These are phyloP conservation scores for Croton laevigatus DNA, from an alignment of 441 rosid species.

Conservation along the genomic window DNA sequence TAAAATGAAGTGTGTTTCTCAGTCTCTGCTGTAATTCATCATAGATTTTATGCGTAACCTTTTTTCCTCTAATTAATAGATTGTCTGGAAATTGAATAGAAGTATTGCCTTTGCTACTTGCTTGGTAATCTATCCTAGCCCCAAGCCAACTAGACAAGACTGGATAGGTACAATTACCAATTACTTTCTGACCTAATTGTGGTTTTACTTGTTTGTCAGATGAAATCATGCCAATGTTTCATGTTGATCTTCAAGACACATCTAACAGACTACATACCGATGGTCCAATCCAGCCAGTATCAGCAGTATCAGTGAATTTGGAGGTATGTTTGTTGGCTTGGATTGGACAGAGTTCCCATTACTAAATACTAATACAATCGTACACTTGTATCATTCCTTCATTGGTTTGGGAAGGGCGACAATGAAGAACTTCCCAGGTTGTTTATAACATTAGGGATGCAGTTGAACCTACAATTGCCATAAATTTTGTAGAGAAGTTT, in stretches of 20 bases:
- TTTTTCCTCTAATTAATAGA: neutral
- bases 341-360: neutral
- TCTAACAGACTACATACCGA: neutral
- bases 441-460: neutral
- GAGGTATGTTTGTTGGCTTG: neutral
- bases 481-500: slow-evolving; percentile 1
- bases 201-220: neutral
- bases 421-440: neutral
- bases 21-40: neutral
- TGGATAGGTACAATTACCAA: neutral
- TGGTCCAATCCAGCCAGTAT: neutral
- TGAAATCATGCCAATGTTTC: neutral
- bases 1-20: neutral
- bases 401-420: neutral
- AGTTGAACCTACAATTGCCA: neutral
- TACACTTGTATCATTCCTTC: neutral
- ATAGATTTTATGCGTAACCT: neutral
- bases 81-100: neutral
- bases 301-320: neutral
- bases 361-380: neutral
- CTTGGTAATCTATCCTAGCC: too few species aligned
- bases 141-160: too few species aligned
- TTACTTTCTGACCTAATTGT: neutral
- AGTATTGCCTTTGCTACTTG: too few species aligned
- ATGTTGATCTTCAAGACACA: neutral